Evolutionary conservation across 345 rosid genomes (phyloP).

Genomic region (Pugionium cornutum): DNA sequence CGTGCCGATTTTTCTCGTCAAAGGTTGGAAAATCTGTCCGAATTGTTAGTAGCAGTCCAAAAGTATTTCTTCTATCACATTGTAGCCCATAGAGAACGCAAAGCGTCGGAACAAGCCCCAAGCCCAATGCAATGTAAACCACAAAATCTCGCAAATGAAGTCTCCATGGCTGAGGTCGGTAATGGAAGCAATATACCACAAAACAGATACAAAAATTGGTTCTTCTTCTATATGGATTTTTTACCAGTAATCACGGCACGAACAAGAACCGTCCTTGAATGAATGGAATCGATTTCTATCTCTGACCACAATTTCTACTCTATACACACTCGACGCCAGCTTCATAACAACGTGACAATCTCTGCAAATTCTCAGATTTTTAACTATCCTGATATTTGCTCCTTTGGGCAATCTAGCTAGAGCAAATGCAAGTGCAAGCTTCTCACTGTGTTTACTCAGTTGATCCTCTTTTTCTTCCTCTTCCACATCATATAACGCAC

Average conservation of each 20-base stretch:
- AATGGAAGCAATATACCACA: conserved; percentile 7
- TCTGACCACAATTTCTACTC: conserved; percentile 57
- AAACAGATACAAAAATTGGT: neutral
- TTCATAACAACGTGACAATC: conserved; percentile 63
- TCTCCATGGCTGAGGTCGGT: neutral
- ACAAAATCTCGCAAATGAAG: conserved; percentile 28
- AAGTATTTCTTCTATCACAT: neutral
- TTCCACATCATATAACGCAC: conserved; percentile 53
- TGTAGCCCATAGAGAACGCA: neutral
- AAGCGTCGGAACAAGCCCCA: neutral
- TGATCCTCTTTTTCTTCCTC: conserved; percentile 68
- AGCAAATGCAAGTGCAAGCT: conserved; percentile 71
- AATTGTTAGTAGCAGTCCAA: conserved; percentile 23
- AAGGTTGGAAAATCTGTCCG: conserved; percentile 20
- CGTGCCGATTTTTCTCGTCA: conserved; percentile 27
- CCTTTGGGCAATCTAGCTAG: conserved; percentile 47
- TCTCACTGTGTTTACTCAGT: conserved; percentile 60
- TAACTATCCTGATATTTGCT: conserved; percentile 50
- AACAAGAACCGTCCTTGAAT: conserved; percentile 53
- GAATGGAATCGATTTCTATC: conserved; percentile 66
- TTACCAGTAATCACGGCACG: conserved; percentile 69
- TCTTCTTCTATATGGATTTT: neutral
- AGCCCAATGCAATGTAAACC: conserved; percentile 7
- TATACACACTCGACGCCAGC: conserved; percentile 53
- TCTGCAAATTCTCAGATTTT: conserved; percentile 64